A percentile compares a stretch with the other conserved stretches of the same genome.
Evolutionary conservation across 2,329 filamentous ascomycete genomes (phyloP).

Genomic region (Pseudohalonectria lignicola): DNA sequence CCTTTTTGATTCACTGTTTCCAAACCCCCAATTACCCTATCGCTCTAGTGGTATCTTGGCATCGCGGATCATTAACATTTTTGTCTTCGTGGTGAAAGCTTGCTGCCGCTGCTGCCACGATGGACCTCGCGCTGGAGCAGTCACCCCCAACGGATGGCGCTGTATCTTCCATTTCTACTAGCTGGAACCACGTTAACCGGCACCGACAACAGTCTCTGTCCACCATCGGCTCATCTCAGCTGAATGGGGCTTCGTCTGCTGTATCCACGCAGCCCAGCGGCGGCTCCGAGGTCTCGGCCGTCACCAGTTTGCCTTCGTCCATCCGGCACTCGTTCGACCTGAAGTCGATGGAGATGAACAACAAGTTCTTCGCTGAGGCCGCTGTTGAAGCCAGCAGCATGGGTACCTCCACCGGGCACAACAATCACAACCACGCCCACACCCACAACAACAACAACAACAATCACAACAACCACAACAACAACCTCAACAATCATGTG

Average conservation of each 20-base stretch:
- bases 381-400: constrained; percentile 26
- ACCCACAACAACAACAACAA: no score
- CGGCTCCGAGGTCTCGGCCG: constrained; percentile 29
- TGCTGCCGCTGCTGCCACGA: no score
- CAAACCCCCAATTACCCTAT: no score
- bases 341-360: constrained; percentile 28
- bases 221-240: constrained; percentile 27
- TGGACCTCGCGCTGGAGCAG: no score
- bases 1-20: neutral
- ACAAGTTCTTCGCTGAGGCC: constrained; percentile 34
- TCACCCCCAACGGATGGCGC: no score
- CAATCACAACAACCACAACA: no score
- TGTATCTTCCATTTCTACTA: no score
- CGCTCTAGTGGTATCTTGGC: no score
- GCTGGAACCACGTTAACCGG: constrained; percentile 54
- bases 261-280: constrained; percentile 22
- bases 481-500: no score
- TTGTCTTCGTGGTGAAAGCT: no score
- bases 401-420: constrained; percentile 36
- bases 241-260: constrained; percentile 24
- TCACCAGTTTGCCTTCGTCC: constrained; percentile 35
- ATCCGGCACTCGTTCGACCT: constrained; percentile 49
- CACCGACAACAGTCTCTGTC: constrained; percentile 55
- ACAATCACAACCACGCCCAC: no score
- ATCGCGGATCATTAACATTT: no score